Base-by-base conservation (phyloP, 2,329 filamentous ascomycete species). In the Pseudogymnoascus destructans region DNA sequence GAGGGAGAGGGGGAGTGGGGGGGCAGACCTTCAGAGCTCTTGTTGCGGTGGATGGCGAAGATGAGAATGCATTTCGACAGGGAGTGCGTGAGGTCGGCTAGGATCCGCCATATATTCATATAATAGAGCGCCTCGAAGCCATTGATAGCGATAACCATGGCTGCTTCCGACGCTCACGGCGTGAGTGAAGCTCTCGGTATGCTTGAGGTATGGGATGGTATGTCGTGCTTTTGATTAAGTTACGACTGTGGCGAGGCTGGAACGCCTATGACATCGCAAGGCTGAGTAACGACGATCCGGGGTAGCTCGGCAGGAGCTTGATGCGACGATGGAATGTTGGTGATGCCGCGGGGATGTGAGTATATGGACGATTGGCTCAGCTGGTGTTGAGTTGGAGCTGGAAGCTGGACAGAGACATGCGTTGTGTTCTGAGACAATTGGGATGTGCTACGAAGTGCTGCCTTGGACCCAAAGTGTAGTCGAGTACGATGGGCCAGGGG, bases 61-160 rank as follows among this genome's bases (percentile, higher is more conserved):
- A 96, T 89, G 66, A 96, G 79, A 69, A 96, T 93, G 70, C 85
- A 82, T 79, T 95, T 96, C 59, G 90, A 93, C 55, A 83, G 77
- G 49, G 89, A 81, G 70, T 97, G 92, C 67, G 87, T 89, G 66
- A 92, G 72, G 71, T 97, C 92, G 69, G 82, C 92, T 66, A 89
- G 71, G 67, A 95, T 79, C 67, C 89, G 87, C 73, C 95, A 85
- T 60, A 78, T 6, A 11, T 56, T 56, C 54, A 56, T 56, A 21
- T 56, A 56, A 25, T 33, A 21, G 13, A 56, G 17, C n/a, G 30
- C 30, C 54, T 19, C 30, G 10, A 56, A 56, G 4, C 54, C 54
- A 56, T 56, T 21, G 10, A 7, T 9, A 55, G 7, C 52, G 5
- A 15, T 10, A 33, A 2, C 1, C 54, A 56, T 35, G 7, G 17